Evolutionary conservation across 495 filamentous ascomycete species (phyloP).

Genomic region (Amphirosellinia nigrospora): DNA sequence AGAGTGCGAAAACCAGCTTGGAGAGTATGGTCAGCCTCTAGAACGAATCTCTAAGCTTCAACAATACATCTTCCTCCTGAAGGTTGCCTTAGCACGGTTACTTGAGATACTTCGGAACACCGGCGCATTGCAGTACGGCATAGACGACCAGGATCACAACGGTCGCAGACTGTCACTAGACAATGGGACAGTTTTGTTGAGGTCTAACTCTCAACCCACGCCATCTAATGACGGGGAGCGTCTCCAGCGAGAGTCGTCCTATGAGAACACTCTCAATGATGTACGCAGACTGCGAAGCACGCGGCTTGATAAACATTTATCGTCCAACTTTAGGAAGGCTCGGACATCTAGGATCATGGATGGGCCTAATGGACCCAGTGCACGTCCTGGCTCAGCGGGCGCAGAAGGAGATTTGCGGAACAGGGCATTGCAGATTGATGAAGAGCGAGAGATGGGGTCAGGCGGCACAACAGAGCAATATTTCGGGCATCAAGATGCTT

Average conservation of each 20-base stretch:
- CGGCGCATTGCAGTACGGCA: constrained; percentile 67
- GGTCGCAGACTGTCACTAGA: constrained; percentile 9
- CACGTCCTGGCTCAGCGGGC: constrained; percentile 80
- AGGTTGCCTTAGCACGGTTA: constrained; percentile 88
- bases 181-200: constrained; percentile 48
- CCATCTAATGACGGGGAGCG: constrained; percentile 69
- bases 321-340: constrained; percentile 87
- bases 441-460: constrained; percentile 78
- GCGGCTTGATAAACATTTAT: constrained; percentile 89
- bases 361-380: constrained; percentile 79
- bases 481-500: constrained; percentile 86
- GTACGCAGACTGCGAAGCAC: constrained; percentile 91
- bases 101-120: constrained; percentile 83
- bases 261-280: constrained; percentile 95
- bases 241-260: constrained; percentile 71
- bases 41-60: constrained; percentile 80
- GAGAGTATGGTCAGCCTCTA: constrained; percentile 45
- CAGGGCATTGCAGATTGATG: constrained; percentile 77
- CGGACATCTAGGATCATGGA: constrained; percentile 92
- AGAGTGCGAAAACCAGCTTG: constrained; percentile 57
- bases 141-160: constrained; percentile 20
- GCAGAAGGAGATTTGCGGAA: constrained; percentile 64
- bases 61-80: constrained; percentile 91
- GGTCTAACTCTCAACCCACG: constrained; percentile 72
- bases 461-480: constrained; percentile 77